Base-by-base conservation (phyloP, 2,329 filamentous ascomycete genomes). In the Calcarisporium arbuscula region DNA sequence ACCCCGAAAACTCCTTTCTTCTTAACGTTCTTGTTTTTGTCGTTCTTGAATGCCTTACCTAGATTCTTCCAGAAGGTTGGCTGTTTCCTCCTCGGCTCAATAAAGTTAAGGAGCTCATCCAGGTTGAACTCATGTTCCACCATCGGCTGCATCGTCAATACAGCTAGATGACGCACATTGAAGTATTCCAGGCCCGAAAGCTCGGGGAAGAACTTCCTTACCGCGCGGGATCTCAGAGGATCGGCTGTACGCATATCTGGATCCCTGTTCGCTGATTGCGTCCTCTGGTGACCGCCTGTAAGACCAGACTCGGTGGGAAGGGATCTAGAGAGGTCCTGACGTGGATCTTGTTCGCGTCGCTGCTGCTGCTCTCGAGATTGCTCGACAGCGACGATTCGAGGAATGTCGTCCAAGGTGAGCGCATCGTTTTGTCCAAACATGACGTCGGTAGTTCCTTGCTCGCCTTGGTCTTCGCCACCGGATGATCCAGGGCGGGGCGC, bases 1-100 rank as follows among this genome's bases (percentile, higher is more conserved):
- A 96, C 85, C 25, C 90, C 87, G 54, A 98, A 98, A 17, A 94
- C 81, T 26, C 87, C 90, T 67, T 94, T 95, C 67, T 94, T 94
- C 65, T 94, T 94, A 46, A 77, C 74, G 20, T 63, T 74, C 57
- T 89, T 87, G 48, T 68, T 74, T 47, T 79, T 83, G 49, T 92
- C 85, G 47, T 86, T 87, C 59, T 90, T 92, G 60, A 96, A 95
- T 2, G 89, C 90, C 56, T 95, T 95, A 43, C 89, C 90, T 44
- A 98, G 89, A 50, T 95, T 95, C 58, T 90, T 92, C 92, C 92
- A 98, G 62, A 98, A 95, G 0, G 86, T 96, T 17, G 86, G 80
- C 42, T 74, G 70, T 47, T 95, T 94, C 52, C 86, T 82, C 52
- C 86, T 82, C 3, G 86, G 87, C 60, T 98, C 92, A 42, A 98